phyloP scores from a whole-genome alignment of 352 stramenopile genomes.

The Pythium monospermum region DNA sequence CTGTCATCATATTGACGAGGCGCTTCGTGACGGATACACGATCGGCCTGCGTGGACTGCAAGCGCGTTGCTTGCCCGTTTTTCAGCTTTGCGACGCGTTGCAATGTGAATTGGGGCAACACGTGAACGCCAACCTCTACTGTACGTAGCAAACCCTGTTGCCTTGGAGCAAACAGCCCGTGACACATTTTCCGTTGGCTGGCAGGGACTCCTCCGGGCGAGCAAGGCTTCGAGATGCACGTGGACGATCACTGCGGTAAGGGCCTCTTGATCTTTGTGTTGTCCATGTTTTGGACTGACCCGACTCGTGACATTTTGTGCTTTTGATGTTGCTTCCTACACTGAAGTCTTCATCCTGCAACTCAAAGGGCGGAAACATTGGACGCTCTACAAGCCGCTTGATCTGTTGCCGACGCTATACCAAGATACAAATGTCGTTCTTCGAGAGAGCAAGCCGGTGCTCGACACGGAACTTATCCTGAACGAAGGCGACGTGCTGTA shows the following conservation, averaged over 20 bases:
- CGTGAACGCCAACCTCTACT: conserved; percentile 36
- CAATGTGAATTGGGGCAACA: conserved; percentile 27
- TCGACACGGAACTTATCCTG: conserved; percentile 8
- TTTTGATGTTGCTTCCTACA: neutral
- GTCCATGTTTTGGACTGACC: no score
- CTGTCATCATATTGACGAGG: conserved; percentile 22
- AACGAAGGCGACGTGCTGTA: conserved; percentile 28
- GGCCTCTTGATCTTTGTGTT: neutral
- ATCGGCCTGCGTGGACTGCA: conserved; percentile 31
- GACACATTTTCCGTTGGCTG: neutral
- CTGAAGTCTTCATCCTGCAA: conserved; percentile 32
- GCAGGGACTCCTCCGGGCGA: conserved; percentile 27
- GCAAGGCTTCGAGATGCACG: conserved; percentile 27
- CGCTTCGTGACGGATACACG: conserved; percentile 19
- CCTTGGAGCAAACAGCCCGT: no score
- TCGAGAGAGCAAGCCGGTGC: neutral
- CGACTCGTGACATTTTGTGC: neutral
- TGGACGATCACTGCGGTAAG: conserved; percentile 34
- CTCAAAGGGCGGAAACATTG: conserved; percentile 29
- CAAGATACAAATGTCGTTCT: conserved; percentile 9
- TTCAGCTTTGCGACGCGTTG: conserved; percentile 11
- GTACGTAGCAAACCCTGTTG: no score
- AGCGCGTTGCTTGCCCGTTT: conserved; percentile 16
- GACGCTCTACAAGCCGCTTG: conserved; percentile 16
- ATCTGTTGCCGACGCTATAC: conserved; percentile 21